Conservation (phyloP, 805 yeast genomes). For the Kodamaea lidongshanica region DNA sequence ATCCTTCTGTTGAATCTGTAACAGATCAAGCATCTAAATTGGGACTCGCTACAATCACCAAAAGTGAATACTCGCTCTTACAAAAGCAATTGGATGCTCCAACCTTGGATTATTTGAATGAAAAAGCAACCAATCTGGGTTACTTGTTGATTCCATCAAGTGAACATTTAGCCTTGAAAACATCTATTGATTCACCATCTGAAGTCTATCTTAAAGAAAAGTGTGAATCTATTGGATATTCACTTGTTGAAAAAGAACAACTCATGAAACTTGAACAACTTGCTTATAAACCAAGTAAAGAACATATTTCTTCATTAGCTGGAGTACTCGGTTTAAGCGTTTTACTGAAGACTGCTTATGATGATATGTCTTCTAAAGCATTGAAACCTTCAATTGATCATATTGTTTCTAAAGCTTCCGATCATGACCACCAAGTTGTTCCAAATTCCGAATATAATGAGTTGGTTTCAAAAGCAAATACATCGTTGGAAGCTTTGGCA, state of each 20-base stretch:
- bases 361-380: constrained; percentile 3
- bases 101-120: constrained; percentile 9
- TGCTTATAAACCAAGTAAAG: constrained; percentile 11
- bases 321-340: constrained; percentile 7
- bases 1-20: constrained; percentile 8
- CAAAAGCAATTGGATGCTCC: constrained; percentile 6
- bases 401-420: constrained; percentile 8
- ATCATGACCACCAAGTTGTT: constrained; percentile 3
- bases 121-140: constrained; percentile 6
- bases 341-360: constrained; percentile 2
- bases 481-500: constrained; percentile 15
- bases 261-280: constrained; percentile 5
- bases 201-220: neutral
- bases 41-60: constrained; percentile 12
- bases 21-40: constrained; percentile 7
- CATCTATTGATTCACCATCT: constrained; percentile 1
- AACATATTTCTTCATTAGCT: constrained; percentile 9
- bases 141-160: constrained; percentile 2
- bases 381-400: constrained; percentile 13
- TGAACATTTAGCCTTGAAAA: constrained; percentile 3
- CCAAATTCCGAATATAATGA: constrained; percentile 25
- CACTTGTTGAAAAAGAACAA: constrained; percentile 3
- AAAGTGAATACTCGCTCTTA: constrained; percentile 9
- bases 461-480: constrained; percentile 39
- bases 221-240: constrained; percentile 2